Base-by-base conservation (phyloP, 176 grass and related monocot genomes). In the Aechmea fasciata region DNA sequence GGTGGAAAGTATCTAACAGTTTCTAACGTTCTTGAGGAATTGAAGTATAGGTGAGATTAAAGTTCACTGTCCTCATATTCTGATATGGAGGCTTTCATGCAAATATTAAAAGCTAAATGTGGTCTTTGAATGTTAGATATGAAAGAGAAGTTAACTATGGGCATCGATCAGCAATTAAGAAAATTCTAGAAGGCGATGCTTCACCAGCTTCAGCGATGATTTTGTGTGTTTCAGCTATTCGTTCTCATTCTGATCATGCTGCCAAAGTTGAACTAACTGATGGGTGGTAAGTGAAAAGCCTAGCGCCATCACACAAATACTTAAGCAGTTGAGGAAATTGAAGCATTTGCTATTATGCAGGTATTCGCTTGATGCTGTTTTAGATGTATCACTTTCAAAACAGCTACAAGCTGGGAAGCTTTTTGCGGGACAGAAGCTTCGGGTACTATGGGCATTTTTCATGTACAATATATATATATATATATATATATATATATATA, bases 351-450 rank as follows among this genome's bases (percentile, higher is more conserved):
- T 51, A 59, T 77, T 82, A 77, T 3, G 59, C 76, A 97, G 93
- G 89, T 92, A 97, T 69, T 76, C 89, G 68, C 63, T 97, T 12
- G 81, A 85, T n/a, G 81, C 86, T 48, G 83, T 77, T 41, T 78
- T 92, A 69, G 93, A 97, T 85, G 66, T 48, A 18, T 66, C 71
- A 68, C 84, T 97, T 77, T 89, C 83, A 73, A 85, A 85, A 81
- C 79, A 83, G 52, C 69, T 97, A 64, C 25, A 62, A 33, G 75
- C 83, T 85, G 81, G 78, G 81, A 97, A 97, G 77, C 82, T 97
- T 78, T 92, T 83, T 70, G 15, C 90, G 79, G 93, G 93, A 50
- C 93, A 97, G 82, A 97, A 97, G 76, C 86, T 97, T 83, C 84
- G 84, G 89, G 93, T 97, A 92, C 24, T 57, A 25, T 51, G n/a